Conservation (phyloP, 805 yeast genomes). For the Candida pini region DNA sequence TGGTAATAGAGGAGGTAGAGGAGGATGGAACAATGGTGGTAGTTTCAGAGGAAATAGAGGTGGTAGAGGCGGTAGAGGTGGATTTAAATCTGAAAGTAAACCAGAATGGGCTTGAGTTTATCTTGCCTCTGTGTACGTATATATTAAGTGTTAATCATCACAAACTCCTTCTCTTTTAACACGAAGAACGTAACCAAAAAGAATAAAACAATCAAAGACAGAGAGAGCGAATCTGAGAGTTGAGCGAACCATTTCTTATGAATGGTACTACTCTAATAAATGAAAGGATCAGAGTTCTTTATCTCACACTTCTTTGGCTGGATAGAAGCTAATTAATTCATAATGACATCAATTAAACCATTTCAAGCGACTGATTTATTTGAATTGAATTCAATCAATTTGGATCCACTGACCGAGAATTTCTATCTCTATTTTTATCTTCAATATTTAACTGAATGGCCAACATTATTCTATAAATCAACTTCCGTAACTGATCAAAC, state of each 20-base stretch:
- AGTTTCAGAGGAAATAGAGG: conserved; percentile 16
- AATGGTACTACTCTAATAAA: too few relatives aligned
- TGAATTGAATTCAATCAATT: conserved; percentile 64
- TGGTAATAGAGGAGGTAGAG: conserved; percentile 23
- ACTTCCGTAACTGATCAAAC: conserved; percentile 27
- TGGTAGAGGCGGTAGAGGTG: conserved; percentile 13
- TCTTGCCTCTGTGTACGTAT: background rate
- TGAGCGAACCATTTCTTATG: too few relatives aligned
- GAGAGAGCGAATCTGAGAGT: too few relatives aligned
- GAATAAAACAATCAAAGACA: too few relatives aligned
- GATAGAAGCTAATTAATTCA: background rate
- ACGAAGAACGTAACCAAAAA: too few relatives aligned
- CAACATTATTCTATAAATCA: conserved; percentile 79
- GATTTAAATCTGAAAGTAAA: conserved; percentile 1
- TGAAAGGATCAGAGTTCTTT: too few relatives aligned
- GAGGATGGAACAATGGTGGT: conserved; percentile 13
- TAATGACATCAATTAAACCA: conserved; percentile 85
- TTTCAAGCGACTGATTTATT: conserved; percentile 84
- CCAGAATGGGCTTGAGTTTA: conserved; percentile 25
- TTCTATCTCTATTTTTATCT: conserved; percentile 79
- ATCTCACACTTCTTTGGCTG: too few relatives aligned
- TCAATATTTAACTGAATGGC: conserved; percentile 82
- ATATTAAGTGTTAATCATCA: too few relatives aligned
- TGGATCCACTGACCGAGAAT: conserved; percentile 90
- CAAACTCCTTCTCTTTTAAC: too few relatives aligned